A percentile compares a stretch with the other conserved stretches of the same genome.
Evolutionary conservation across 2,329 filamentous ascomycete genomes (phyloP).

Genomic region (Truncatella angustata): DNA sequence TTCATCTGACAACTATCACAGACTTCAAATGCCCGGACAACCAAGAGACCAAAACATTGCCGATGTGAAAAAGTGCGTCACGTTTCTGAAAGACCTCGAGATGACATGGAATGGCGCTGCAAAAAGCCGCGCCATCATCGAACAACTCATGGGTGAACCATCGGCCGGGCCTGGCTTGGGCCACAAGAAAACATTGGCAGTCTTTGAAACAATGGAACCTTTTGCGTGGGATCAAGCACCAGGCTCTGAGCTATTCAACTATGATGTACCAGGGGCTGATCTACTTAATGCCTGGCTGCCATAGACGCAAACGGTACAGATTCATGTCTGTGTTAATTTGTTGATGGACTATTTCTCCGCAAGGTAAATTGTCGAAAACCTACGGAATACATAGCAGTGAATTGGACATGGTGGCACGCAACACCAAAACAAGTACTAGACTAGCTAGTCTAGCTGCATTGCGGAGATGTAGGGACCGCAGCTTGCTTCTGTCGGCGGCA

Average conservation of each 20-base stretch:
- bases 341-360: no score
- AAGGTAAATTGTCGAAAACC: no score
- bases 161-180: neutral
- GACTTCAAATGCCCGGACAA: conserved; percentile 4
- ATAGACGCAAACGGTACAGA: neutral
- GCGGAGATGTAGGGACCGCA: neutral
- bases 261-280: neutral
- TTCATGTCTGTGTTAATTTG: no score
- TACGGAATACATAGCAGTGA: no score
- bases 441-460: neutral
- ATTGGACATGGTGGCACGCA: neutral
- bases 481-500: neutral
- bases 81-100: conserved; percentile 1
- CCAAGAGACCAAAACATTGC: neutral
- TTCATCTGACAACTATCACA: neutral
- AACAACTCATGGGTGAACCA: neutral
- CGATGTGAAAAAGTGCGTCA: conserved; percentile 1
- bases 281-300: conserved; percentile 7
- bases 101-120: neutral
- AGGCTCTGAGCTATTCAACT: neutral
- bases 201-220: neutral
- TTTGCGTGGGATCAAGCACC: neutral
- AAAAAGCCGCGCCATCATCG: conserved; percentile 1
- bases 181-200: neutral
- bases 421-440: no score